phyloP scores from a whole-genome alignment of 192 early-diverging fungal species.

The Backusella luteola region DNA sequence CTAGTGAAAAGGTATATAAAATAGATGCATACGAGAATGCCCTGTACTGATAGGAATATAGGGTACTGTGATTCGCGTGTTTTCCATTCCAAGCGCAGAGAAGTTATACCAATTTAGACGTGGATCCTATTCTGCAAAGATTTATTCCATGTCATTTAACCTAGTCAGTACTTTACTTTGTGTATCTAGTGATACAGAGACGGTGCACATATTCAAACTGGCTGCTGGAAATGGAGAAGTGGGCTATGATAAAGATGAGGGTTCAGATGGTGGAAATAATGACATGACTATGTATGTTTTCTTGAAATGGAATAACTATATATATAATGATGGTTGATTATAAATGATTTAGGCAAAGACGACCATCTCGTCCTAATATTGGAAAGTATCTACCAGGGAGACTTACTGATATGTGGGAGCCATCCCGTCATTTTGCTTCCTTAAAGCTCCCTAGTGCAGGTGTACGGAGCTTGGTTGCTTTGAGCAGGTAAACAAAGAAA shows the following conservation, averaged over 20 bases:
- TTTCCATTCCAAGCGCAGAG: conserved; percentile 79
- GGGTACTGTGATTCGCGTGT: conserved; percentile 96
- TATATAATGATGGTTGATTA: background rate
- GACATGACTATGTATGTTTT: conserved; percentile 30
- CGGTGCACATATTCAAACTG: conserved; percentile 92
- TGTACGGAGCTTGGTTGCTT: conserved; percentile 70
- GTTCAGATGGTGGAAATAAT: conserved; percentile 14
- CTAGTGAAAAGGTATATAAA: conserved; percentile 84
- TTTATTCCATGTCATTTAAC: conserved; percentile 90
- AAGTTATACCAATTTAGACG: conserved; percentile 91
- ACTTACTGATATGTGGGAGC: conserved; percentile 92
- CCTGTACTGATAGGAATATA: background rate
- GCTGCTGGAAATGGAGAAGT: background rate
- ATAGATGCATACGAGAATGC: too few species aligned
- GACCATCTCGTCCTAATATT: conserved; percentile 58
- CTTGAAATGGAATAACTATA: background rate
- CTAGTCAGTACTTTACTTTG: conserved; percentile 64
- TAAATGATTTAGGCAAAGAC: conserved; percentile 47
- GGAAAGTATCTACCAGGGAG: conserved; percentile 82
- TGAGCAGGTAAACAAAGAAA: conserved; percentile 54
- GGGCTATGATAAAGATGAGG: background rate
- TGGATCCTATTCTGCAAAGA: conserved; percentile 88
- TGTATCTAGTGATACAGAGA: conserved; percentile 90
- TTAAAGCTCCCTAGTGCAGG: conserved; percentile 80
- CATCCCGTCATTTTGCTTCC: conserved; percentile 89